Conservation (phyloP, 2,329 filamentous ascomycete species). For the Talaromyces pinophilus region DNA sequence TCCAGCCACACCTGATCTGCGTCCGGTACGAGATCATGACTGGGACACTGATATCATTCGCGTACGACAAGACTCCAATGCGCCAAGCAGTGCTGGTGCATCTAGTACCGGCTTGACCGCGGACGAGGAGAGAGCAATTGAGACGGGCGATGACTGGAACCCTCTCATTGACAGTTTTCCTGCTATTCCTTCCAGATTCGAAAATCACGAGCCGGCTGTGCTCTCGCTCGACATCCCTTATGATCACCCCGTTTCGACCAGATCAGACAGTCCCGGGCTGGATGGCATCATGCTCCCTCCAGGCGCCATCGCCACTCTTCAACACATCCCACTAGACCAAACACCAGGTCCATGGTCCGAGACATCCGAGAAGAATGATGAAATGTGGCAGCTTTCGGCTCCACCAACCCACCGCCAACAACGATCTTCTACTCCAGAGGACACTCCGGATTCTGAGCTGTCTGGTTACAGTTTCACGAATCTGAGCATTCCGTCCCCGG, state of each 20-base stretch:
- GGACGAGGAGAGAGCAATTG: conserved; percentile 43
- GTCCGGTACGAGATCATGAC: conserved; percentile 56
- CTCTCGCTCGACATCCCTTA: conserved; percentile 26
- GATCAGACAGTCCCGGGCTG: conserved; percentile 27
- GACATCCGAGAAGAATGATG: conserved; percentile 54
- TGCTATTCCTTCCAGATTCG: conserved; percentile 36
- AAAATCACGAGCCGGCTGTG: conserved; percentile 28
- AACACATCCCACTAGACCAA: conserved; percentile 65
- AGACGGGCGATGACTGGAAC: conserved; percentile 61
- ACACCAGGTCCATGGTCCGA: conserved; percentile 44
- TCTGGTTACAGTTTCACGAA: conserved; percentile 73
- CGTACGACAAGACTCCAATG: conserved; percentile 38
- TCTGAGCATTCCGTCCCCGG: conserved; percentile 86
- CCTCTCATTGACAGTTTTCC: conserved; percentile 46
- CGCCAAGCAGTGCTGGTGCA: conserved; percentile 31
- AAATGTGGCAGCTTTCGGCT: conserved; percentile 64
- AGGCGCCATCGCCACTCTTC: conserved; percentile 76
- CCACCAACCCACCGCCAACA: conserved; percentile 48
- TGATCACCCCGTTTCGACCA: conserved; percentile 23
- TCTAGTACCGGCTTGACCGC: conserved; percentile 30
- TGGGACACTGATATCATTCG: conserved; percentile 57
- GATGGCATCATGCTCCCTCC: conserved; percentile 72
- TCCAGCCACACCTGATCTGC: conserved; percentile 77
- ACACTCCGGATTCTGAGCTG: conserved; percentile 55
- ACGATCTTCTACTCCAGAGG: conserved; percentile 42